Percentiles rank a stretch among this genome's conserved stretches.
Evolutionary conservation across 371 early-diverging fungal species (phyloP).

Genomic region (Caulochytrium protostelioides): DNA sequence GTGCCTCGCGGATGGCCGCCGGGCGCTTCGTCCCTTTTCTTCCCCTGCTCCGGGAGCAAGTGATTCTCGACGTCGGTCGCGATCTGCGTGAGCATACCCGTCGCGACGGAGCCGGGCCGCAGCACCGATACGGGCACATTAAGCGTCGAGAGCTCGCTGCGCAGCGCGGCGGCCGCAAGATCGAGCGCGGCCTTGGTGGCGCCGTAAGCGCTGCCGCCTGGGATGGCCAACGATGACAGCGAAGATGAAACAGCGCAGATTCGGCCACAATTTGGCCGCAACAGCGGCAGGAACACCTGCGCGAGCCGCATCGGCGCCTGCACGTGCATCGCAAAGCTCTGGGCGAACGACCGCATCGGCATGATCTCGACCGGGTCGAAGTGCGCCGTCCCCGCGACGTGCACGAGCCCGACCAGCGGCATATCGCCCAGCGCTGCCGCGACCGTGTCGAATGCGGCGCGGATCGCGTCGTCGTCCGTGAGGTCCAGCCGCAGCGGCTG

Average conservation of each 20-base stretch:
- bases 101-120: background rate
- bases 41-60: background rate
- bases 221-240: background rate
- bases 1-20: no score
- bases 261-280: background rate
- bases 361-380: background rate
- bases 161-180: background rate
- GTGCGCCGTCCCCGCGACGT: background rate
- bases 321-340: background rate
- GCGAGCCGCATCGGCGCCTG: background rate
- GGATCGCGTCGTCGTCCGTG: conserved; percentile 7
- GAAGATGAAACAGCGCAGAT: background rate
- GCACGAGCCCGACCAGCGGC: background rate
- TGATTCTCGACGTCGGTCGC: background rate
- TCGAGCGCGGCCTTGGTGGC: background rate
- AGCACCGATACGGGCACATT: background rate
- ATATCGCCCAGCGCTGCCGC: background rate
- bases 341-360: background rate
- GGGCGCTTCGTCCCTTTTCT: background rate
- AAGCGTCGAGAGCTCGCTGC: background rate
- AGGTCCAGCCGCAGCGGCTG: conserved; percentile 12
- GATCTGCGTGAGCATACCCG: background rate
- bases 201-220: background rate
- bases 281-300: background rate
- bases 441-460: conserved; percentile 7